These are phyloP conservation scores for Populus euphratica DNA, from an alignment of 345 rosid genomes.

Conservation along the genomic window DNA sequence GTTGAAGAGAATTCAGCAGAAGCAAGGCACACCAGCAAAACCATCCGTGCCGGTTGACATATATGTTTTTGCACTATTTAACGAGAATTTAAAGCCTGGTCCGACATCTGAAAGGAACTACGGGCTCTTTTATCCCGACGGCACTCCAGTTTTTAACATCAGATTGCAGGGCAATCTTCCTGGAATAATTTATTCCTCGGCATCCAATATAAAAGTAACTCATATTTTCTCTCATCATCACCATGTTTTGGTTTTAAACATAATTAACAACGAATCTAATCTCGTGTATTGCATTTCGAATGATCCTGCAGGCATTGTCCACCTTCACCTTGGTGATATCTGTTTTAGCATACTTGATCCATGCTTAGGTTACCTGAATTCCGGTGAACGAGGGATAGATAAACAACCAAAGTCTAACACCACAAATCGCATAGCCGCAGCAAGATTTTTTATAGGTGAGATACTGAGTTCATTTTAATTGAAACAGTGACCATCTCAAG, in stretches of 20 bases:
- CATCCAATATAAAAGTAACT: slow-evolving; percentile 42
- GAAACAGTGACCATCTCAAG: neutral
- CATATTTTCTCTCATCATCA: neutral
- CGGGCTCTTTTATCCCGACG: slow-evolving; percentile 78
- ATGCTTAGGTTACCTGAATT: neutral
- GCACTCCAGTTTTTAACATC: slow-evolving; percentile 69
- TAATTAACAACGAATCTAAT: slow-evolving; percentile 6
- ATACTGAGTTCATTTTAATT: slow-evolving; percentile 25
- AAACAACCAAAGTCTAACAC: neutral
- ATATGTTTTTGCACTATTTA: slow-evolving; percentile 81
- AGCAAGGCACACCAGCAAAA: slow-evolving; percentile 74
- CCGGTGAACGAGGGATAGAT: neutral
- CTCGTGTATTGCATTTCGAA: slow-evolving; percentile 2
- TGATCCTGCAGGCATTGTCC: slow-evolving; percentile 39
- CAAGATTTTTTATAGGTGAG: slow-evolving; percentile 25
- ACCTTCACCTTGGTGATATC: slow-evolving; percentile 29
- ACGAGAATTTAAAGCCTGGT: slow-evolving; percentile 84
- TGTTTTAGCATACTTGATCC: slow-evolving; percentile 22
- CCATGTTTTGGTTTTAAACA: neutral
- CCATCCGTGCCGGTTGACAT: slow-evolving; percentile 65
- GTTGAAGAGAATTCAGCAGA: slow-evolving; percentile 42
- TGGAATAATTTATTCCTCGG: slow-evolving; percentile 41
- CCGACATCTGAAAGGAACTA: slow-evolving; percentile 89
- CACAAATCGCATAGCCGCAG: neutral
- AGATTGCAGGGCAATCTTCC: slow-evolving; percentile 70